Conservation (phyloP, 2,329 filamentous ascomycete species). For the Elsinoe ampelina region DNA sequence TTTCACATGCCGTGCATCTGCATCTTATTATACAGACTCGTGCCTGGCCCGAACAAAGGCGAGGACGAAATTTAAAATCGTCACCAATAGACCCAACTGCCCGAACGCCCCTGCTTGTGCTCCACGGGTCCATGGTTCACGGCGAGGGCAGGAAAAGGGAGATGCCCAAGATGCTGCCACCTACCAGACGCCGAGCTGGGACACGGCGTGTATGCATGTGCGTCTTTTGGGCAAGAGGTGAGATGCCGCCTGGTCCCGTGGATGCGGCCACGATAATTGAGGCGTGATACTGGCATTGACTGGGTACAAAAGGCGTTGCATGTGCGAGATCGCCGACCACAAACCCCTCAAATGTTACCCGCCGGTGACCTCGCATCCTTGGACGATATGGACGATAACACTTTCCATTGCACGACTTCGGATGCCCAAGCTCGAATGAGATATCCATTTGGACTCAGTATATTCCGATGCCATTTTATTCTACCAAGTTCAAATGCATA, state of each 20-base stretch:
- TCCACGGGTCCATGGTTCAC: neutral
- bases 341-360: neutral
- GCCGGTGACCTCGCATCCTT: neutral
- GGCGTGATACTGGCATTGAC: neutral
- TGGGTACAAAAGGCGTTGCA: neutral
- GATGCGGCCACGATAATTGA: neutral
- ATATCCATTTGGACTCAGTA: too few species aligned
- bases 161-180: neutral
- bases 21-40: neutral
- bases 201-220: neutral
- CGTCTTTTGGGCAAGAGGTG: neutral
- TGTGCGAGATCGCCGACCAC: constrained; percentile 1
- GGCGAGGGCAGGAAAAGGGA: neutral
- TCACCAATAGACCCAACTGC: constrained; percentile 7
- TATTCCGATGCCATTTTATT: too few species aligned
- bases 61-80: constrained; percentile 2
- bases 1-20: neutral
- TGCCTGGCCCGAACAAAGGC: neutral
- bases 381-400: neutral
- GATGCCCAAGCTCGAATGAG: too few species aligned
- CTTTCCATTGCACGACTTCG: too few species aligned
- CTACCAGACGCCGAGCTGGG: neutral
- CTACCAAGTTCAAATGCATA: too few species aligned
- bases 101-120: neutral
- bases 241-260: neutral